These are phyloP conservation scores for Albophoma yamanashiensis DNA, from an alignment of 2,329 filamentous ascomycete species.

Conservation along the genomic window DNA sequence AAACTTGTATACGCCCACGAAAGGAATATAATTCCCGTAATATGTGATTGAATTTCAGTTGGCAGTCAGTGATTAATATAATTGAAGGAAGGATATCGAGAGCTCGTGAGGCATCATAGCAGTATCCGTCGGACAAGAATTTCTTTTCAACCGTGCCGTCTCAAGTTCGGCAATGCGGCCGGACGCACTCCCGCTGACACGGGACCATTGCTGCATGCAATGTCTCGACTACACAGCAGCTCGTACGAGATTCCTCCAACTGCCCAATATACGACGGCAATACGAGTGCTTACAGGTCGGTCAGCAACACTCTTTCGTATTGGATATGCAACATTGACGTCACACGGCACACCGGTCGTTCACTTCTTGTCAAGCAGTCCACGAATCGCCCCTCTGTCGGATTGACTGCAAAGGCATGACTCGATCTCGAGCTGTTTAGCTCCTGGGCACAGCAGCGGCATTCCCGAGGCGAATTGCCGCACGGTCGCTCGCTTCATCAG, in stretches of 20 bases:
- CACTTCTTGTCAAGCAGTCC: neutral
- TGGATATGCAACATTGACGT: neutral
- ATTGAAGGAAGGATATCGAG: no score
- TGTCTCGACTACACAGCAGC: neutral
- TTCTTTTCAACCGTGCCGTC: neutral
- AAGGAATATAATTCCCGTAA: no score
- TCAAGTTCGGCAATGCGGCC: neutral
- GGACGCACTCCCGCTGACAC: neutral
- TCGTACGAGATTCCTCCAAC: neutral
- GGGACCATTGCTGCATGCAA: neutral
- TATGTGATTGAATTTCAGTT: no score
- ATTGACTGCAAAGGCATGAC: neutral
- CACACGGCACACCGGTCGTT: neutral
- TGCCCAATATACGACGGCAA: neutral
- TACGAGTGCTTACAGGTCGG: neutral
- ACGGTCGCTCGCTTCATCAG: neutral
- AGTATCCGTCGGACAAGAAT: no score
- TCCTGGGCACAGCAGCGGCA: neutral
- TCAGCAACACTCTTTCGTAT: neutral
- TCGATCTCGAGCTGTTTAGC: neutral
- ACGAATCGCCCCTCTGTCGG: neutral
- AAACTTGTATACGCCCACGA: no score
- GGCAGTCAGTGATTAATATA: no score
- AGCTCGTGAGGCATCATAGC: no score
- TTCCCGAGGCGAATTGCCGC: neutral